Evolutionary conservation across 2,329 filamentous ascomycete species (phyloP).

Genomic region (Xylaria sp.): DNA sequence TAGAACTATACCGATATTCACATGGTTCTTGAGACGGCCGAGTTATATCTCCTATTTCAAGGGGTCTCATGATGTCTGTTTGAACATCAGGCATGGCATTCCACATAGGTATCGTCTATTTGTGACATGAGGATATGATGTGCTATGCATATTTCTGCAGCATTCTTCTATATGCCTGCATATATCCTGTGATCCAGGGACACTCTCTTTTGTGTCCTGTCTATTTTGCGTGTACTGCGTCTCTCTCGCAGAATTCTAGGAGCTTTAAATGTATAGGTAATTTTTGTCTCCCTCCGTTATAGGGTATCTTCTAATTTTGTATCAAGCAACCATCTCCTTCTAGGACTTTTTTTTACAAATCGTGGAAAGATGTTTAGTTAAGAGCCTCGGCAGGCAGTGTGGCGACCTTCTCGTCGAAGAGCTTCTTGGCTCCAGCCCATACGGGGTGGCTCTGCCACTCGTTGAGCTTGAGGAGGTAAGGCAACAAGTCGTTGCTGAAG

Average conservation of each 20-base stretch:
- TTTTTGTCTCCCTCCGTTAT: background rate
- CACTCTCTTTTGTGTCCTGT: background rate
- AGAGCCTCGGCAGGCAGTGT: slow-evolving; percentile 50
- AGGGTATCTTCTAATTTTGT: slow-evolving; percentile 1
- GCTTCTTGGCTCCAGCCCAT: slow-evolving; percentile 79
- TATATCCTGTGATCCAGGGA: background rate
- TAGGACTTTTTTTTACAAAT: background rate
- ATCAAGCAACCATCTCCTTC: background rate
- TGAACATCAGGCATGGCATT: background rate
- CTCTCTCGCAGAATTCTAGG: background rate
- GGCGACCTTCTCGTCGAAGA: slow-evolving; percentile 77
- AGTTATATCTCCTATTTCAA: background rate
- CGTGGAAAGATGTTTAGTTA: background rate
- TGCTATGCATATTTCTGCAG: background rate
- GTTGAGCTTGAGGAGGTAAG: slow-evolving; percentile 71
- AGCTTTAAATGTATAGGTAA: background rate
- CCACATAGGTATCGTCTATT: background rate
- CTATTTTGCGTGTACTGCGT: background rate
- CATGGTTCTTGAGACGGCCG: background rate
- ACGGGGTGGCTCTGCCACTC: slow-evolving; percentile 66
- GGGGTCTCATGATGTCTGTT: background rate
- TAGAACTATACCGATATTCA: background rate
- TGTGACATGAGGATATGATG: background rate
- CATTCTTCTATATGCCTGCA: background rate
- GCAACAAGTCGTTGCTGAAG: slow-evolving; percentile 73